A percentile compares a stretch with the other conserved stretches of the same genome.
Evolutionary conservation across 2,329 filamentous ascomycete genomes (phyloP).

Genomic region (Fusarium sp.): DNA sequence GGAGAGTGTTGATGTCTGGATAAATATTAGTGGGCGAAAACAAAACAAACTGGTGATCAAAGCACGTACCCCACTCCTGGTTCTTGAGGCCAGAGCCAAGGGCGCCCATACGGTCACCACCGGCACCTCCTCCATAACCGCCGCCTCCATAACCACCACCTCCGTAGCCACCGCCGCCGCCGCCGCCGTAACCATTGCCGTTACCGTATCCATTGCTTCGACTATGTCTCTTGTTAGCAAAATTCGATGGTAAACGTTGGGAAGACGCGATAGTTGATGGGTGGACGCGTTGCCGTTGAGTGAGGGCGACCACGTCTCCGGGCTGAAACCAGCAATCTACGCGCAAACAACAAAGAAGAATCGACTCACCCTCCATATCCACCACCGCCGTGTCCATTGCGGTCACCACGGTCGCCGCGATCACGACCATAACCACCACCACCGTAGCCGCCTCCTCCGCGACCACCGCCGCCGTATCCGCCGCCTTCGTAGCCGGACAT

Average conservation of each 20-base stretch:
- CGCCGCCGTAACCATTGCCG: conserved; percentile 56
- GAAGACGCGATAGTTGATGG: conserved; percentile 27
- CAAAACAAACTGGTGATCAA: conserved; percentile 47
- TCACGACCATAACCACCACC: conserved; percentile 61
- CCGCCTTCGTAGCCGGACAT: conserved; percentile 62
- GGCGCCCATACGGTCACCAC: conserved; percentile 94
- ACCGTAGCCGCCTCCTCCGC: conserved; percentile 53
- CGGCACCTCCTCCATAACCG: conserved; percentile 68
- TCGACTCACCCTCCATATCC: conserved; percentile 58
- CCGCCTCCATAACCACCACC: conserved; percentile 58
- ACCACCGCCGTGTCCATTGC: conserved; percentile 58
- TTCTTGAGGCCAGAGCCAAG: conserved; percentile 90
- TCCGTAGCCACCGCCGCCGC: conserved; percentile 57
- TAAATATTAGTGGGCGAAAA: conserved; percentile 46
- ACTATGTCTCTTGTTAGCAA: conserved; percentile 60
- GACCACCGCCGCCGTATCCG: conserved; percentile 52
- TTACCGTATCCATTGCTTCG: conserved; percentile 62
- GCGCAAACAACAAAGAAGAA: conserved; percentile 27
- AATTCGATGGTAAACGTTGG: conserved; percentile 22
- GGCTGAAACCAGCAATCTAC: conserved; percentile 33
- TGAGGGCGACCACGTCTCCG: conserved; percentile 27
- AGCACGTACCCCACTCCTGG: conserved; percentile 86
- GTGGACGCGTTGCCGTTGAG: conserved; percentile 17
- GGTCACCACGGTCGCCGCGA: conserved; percentile 62
- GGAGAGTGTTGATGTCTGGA: conserved; percentile 81